Percentiles rank a stretch among this genome's conserved stretches.
Evolutionary conservation across 2,329 filamentous ascomycete genomes (phyloP).

Genomic region (Pseudocercospora pini-densiflorae): DNA sequence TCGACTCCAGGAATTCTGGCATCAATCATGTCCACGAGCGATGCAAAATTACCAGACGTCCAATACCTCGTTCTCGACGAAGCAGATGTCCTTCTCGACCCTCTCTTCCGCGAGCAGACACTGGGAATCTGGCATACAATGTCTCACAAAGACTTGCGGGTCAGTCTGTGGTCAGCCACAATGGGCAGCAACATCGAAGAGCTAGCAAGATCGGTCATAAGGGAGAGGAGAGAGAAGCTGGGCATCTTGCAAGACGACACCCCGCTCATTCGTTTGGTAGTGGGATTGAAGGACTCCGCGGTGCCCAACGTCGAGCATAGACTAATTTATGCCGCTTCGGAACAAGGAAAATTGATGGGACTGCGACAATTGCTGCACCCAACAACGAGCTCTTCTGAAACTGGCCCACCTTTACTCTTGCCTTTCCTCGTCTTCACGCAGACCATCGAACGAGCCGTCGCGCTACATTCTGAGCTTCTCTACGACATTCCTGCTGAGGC

Average conservation of each 20-base stretch:
- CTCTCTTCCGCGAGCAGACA: slow-evolving; percentile 87
- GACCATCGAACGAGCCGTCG: slow-evolving; percentile 87
- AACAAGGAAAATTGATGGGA: slow-evolving; percentile 90
- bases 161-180: slow-evolving; percentile 93
- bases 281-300: slow-evolving; percentile 95
- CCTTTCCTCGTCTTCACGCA: slow-evolving; percentile 97
- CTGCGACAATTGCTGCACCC: slow-evolving; percentile 89
- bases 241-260: slow-evolving; percentile 27
- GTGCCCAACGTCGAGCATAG: slow-evolving; percentile 91
- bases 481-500: slow-evolving; percentile 93
- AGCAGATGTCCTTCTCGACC: slow-evolving; percentile 91
- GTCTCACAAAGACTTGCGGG: slow-evolving; percentile 68
- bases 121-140: slow-evolving; percentile 82
- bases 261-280: slow-evolving; percentile 79
- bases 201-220: slow-evolving; percentile 71
- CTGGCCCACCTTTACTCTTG: slow-evolving; percentile 66
- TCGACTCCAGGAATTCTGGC: slow-evolving; percentile 80
- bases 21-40: slow-evolving; percentile 66
- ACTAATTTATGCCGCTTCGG: slow-evolving; percentile 87
- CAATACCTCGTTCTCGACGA: slow-evolving; percentile 84
- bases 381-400: slow-evolving; percentile 61
- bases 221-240: slow-evolving; percentile 48
- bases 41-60: slow-evolving; percentile 59
- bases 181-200: slow-evolving; percentile 93
- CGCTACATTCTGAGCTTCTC: slow-evolving; percentile 84